Base-by-base conservation (phyloP, 108 stramenopile genomes). In the Cyclotella sp. region DNA sequence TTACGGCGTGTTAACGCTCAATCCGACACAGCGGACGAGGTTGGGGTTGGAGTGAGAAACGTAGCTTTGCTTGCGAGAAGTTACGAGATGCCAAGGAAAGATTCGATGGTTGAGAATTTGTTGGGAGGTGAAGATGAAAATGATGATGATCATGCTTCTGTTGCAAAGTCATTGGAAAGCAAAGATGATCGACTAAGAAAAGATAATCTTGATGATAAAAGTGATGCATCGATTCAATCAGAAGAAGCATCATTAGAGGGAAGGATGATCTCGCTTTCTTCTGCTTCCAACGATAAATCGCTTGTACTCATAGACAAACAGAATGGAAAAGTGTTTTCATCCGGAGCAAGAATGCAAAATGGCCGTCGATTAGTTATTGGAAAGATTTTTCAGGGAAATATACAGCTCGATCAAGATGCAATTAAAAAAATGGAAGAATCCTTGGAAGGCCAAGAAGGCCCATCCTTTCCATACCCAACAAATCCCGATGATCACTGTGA, bases 401-500 rank as follows among this genome's bases (percentile, higher is more conserved):
- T 76, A 42, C 39, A 52, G 71, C 64, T 78, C 57, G 57, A 63
- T 62, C 21, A 40, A 46, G 42, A 68, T 27, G 70, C 64, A 7
- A 64, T 45, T 39, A 52, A 63, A 74, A 12, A 43, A 28, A 82
- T 72, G 71, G 58, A 64, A 30, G 43, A 54, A 69, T 34, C 12
- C 69, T 58, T 57, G 64, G 14, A 40, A 42, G 19, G 40, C n/a
- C 53, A 51, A 39, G 15, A 41, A 39, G 40, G 34, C 11, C 68
- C 51, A 49, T 29, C 62, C 47, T 96, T 96, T 82, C 93, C 95
- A 9, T 96, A 85, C 79, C 76, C 82, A n/a, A 85, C 83, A 7
- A 91, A 96, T 73, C 65, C 87, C 15, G 92, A 93, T 73, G 99
- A 99, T 86, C 98, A 98, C 80, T 98, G 97, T 73, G 99, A 99